Base-by-base conservation (phyloP, 75 land plant genomes). In the Chamaecyparis obtusa region DNA sequence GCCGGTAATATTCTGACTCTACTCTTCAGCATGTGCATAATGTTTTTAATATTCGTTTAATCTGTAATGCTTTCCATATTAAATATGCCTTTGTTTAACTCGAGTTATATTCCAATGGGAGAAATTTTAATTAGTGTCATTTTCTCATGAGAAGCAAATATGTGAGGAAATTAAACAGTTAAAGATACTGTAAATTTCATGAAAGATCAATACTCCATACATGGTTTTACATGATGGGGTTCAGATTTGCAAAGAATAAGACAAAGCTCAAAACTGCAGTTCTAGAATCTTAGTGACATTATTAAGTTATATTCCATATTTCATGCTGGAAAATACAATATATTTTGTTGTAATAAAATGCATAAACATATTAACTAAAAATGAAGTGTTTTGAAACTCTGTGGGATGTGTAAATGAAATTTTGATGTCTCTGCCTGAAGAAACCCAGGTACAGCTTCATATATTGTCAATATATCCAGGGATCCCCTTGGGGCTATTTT, bases 1-100 rank as follows among this genome's bases (percentile, higher is more conserved):
- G 99, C 92, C 94, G 99, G 99, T 97, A 93, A 76, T 88, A n/a
- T 71, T 14, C 32, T 54, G 44, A 84, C 57, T 81, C 54, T 81
- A 81, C n/a, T 81, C 51, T 81, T 11, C 21, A 81, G 32, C 16
- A 0, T 46, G 15, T 81, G 16, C 21, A 44, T 81, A 81, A 46
- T 46, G 51, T 27, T 46, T 30, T 81, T 1, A 27, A 49, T 1
- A 37, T 13, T n/a, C n/a, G n/a, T 78, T 37, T 81, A n/a, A 81
- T 27, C 10, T 7, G 44, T 78, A 19, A 41, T 3, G 21, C 27
- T 78, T 17, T 78, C 43, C 9, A 39, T 27, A 17, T 78, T 41
- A 19, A 4, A 78, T 78, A 19, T 19, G 21, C n/a, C 9, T 78
- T 46, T 44, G 13, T n/a, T 43, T 24, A 13, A 13, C 10, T 32